These are phyloP conservation scores for Xylariaceae sp. DNA, from an alignment of 2,329 filamentous ascomycete species.

Conservation along the genomic window DNA sequence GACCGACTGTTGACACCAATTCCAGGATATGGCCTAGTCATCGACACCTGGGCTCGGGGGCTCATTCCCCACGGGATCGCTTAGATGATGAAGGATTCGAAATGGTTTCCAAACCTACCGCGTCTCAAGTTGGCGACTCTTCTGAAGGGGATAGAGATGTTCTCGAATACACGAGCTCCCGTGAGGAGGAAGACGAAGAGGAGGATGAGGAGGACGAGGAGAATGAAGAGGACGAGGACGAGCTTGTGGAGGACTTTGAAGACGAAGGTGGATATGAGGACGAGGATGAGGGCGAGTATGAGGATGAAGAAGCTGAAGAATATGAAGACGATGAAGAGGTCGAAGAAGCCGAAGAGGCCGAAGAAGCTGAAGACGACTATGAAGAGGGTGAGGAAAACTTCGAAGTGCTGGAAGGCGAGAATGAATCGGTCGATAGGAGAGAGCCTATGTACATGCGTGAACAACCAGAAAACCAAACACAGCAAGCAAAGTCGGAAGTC, in stretches of 20 bases:
- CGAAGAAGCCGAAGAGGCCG: background rate
- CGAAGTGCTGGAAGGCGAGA: conserved; percentile 19
- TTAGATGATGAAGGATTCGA: conserved; percentile 5
- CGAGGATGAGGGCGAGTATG: conserved; percentile 18
- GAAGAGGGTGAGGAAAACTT: conserved; percentile 14
- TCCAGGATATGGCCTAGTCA: background rate
- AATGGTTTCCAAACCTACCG: conserved; percentile 5
- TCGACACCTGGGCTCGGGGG: background rate
- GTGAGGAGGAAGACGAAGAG: conserved; percentile 16
- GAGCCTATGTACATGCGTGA: background rate
- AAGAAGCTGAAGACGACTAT: background rate
- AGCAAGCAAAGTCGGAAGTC: conserved; percentile 1
- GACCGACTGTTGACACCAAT: conserved; percentile 1
- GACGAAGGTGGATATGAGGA: conserved; percentile 18
- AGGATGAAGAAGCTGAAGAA: background rate
- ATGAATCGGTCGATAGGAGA: conserved; percentile 16
- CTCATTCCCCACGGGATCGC: background rate
- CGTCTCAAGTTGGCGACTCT: conserved; percentile 4
- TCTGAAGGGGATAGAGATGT: background rate
- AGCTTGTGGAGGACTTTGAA: conserved; percentile 14
- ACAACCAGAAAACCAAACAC: conserved; percentile 12
- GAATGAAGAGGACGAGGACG: conserved; percentile 18
- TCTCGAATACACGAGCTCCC: background rate
- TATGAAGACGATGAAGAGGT: conserved; percentile 13
- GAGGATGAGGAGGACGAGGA: conserved; percentile 17